Conservation (phyloP, 140 eudicot species). For the Stevia rebaudiana region DNA sequence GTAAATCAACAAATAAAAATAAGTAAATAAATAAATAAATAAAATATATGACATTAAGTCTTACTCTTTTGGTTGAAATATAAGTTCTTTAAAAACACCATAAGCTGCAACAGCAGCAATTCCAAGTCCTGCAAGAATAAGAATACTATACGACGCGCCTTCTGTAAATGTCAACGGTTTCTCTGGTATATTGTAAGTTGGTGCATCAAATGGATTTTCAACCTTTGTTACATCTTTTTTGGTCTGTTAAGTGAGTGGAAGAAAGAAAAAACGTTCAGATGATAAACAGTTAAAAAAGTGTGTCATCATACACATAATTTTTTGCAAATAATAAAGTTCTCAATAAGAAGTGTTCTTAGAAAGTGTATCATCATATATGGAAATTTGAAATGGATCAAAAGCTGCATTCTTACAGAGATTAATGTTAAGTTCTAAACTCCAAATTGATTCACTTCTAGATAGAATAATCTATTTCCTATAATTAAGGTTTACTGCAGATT, state of each 20-base stretch:
- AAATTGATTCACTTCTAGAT: background rate
- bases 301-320: too few relatives aligned
- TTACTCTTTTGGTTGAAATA: constrained; percentile 95
- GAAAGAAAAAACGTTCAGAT: background rate
- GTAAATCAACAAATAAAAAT: background rate
- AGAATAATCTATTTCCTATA: background rate
- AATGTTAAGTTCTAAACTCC: background rate
- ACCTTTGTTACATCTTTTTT: constrained; percentile 56
- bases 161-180: constrained; percentile 92
- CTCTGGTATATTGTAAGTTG: constrained; percentile 86
- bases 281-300: background rate
- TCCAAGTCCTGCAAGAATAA: constrained; percentile 83
- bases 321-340: too few relatives aligned
- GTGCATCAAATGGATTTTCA: constrained; percentile 91
- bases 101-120: constrained; percentile 85
- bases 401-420: background rate
- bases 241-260: constrained; percentile 30
- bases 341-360: too few relatives aligned
- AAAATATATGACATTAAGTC: background rate
- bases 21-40: background rate
- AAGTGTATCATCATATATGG: too few relatives aligned
- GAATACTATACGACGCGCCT: constrained; percentile 74
- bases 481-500: background rate
- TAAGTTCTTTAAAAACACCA: constrained; percentile 86
- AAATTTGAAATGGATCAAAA: background rate